Conservation (phyloP, 1,284 basidiomycete genomes). For the Fistulinella staudtii region DNA sequence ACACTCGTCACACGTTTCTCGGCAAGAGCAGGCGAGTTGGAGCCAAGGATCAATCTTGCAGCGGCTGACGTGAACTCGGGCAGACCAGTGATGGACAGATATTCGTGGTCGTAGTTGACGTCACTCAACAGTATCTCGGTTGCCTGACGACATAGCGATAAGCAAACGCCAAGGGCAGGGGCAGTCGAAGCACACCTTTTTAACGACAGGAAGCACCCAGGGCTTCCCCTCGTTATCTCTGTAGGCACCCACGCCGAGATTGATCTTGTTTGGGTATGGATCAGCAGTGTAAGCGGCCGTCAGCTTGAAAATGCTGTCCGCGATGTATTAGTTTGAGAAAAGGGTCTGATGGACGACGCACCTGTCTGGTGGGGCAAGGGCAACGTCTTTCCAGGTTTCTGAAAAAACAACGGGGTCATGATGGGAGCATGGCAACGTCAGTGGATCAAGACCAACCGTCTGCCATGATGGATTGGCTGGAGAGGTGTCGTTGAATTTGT, state of each 20-base stretch:
- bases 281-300: conserved; percentile 88
- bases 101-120: conserved; percentile 85
- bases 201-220: conserved; percentile 90
- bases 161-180: background rate
- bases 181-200: conserved; percentile 52
- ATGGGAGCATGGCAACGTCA: background rate
- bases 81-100: conserved; percentile 88
- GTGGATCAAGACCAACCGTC: conserved; percentile 43
- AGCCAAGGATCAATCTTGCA: conserved; percentile 78
- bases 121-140: conserved; percentile 69
- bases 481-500: conserved; percentile 46
- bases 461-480: conserved; percentile 38
- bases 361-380: conserved; percentile 81
- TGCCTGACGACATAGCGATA: conserved; percentile 47
- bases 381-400: conserved; percentile 72
- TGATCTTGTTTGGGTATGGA: conserved; percentile 77
- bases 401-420: conserved; percentile 15
- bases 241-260: conserved; percentile 90
- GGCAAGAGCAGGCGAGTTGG: conserved; percentile 66
- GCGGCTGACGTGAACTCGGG: conserved; percentile 79
- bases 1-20: conserved; percentile 72
- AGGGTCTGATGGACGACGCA: conserved; percentile 23
- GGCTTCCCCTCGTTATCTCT: conserved; percentile 82
- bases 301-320: conserved; percentile 83
- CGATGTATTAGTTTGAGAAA: conserved; percentile 2